These are phyloP conservation scores for Phytophthora boehmeriae DNA, from an alignment of 352 stramenopile species.

Conservation along the genomic window DNA sequence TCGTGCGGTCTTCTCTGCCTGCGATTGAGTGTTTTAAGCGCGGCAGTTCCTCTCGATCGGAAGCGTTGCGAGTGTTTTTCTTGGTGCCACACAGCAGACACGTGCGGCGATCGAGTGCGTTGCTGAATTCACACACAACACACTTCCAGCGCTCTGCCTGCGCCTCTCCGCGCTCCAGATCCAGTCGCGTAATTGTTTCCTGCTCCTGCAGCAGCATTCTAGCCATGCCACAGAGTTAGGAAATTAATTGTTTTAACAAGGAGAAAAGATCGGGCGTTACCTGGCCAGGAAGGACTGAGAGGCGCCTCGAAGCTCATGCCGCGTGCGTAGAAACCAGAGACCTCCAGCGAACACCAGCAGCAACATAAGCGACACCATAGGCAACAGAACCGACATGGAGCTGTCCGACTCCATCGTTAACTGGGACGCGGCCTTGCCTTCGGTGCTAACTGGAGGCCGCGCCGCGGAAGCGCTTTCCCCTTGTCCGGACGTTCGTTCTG, in stretches of 20 bases:
- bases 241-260: no score
- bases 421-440: no score
- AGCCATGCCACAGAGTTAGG: no score
- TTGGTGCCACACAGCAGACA: slow-evolving; percentile 81
- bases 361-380: slow-evolving; percentile 70
- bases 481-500: no score
- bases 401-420: slow-evolving; percentile 31
- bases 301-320: slow-evolving; percentile 33
- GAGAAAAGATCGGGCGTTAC: no score
- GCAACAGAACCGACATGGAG: slow-evolving; percentile 73
- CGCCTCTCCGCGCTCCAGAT: slow-evolving; percentile 69
- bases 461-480: no score
- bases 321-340: slow-evolving; percentile 70
- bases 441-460: no score
- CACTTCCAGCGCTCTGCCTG: slow-evolving; percentile 80
- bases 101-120: slow-evolving; percentile 59
- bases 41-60: slow-evolving; percentile 28
- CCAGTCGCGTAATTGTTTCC: slow-evolving; percentile 70
- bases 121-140: slow-evolving; percentile 81
- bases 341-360: slow-evolving; percentile 69
- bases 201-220: slow-evolving; percentile 61
- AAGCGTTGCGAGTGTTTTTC: slow-evolving; percentile 17
- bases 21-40: slow-evolving; percentile 37
- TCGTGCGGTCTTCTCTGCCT: slow-evolving; percentile 32
- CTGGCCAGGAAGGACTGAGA: slow-evolving; percentile 54